Evolutionary conservation across 2,329 filamentous ascomycete species (phyloP).

Genomic region (Microsporum canis): DNA sequence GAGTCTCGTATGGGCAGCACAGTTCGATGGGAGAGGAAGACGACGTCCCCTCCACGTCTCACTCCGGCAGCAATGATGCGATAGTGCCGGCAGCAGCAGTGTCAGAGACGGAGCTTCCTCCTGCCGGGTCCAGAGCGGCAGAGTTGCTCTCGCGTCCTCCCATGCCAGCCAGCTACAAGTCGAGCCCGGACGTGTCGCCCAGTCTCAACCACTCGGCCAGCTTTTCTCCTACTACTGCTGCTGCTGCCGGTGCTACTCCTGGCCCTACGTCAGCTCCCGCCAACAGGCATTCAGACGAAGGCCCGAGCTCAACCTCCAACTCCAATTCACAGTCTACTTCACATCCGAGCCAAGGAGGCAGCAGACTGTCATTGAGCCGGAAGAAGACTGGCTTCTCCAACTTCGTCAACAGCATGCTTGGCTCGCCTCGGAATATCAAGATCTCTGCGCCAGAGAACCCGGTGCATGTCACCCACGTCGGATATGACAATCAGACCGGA

Average conservation of each 20-base stretch:
- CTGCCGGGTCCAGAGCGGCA: neutral
- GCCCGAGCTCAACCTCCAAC: conserved; percentile 11
- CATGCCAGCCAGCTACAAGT: conserved; percentile 30
- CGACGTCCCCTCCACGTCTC: neutral
- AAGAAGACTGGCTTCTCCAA: conserved; percentile 85
- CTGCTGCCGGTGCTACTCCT: conserved; percentile 35
- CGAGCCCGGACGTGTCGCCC: conserved; percentile 32
- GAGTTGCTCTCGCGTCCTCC: conserved; percentile 31
- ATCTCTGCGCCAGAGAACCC: conserved; percentile 98
- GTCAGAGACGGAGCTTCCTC: neutral
- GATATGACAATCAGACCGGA: conserved; percentile 90
- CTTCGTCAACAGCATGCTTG: conserved; percentile 73
- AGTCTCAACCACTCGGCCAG: conserved; percentile 55
- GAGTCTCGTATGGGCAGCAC: neutral
- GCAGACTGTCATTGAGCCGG: conserved; percentile 47
- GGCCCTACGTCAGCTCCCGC: conserved; percentile 30
- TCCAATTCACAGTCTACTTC: neutral
- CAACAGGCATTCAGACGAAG: conserved; percentile 73
- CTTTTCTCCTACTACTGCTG: conserved; percentile 47
- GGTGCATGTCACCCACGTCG: conserved; percentile 94
- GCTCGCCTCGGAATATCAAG: conserved; percentile 76
- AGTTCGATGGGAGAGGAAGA: neutral
- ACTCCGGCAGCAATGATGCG: neutral
- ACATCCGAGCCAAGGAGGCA: conserved; percentile 36
- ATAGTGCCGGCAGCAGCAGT: neutral